Percentiles rank a stretch among this genome's conserved stretches.
Conservation (phyloP, 139 green algal species). For the Mesotaenium endlicherianum region DNA sequence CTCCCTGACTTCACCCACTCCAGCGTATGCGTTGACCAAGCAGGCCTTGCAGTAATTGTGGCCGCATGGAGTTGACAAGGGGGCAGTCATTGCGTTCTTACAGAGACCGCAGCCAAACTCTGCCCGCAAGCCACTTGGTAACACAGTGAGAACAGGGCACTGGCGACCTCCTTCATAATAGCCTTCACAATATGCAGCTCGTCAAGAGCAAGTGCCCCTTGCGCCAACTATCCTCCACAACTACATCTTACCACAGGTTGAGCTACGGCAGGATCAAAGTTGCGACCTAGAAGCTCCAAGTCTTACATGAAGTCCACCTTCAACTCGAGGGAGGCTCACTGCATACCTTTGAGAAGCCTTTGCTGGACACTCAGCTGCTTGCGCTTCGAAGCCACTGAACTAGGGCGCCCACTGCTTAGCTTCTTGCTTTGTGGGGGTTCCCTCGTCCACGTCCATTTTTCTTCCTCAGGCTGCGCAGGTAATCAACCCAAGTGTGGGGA, state of each 20-base stretch:
- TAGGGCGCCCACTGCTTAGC: conserved; percentile 6
- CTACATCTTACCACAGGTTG: neutral
- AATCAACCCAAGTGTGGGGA: too few relatives aligned
- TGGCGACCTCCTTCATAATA: neutral
- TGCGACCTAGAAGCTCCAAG: neutral
- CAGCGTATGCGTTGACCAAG: conserved; percentile 70
- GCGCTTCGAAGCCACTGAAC: neutral
- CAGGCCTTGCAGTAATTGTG: conserved; percentile 90
- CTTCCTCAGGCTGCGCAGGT: neutral
- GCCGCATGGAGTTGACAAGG: conserved; percentile 77
- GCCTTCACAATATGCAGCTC: neutral
- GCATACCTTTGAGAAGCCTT: conserved; percentile 10
- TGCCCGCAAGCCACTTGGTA: conserved; percentile 41
- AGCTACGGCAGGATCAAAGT: neutral
- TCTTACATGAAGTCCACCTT: too few relatives aligned
- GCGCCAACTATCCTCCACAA: neutral
- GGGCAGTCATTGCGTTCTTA: conserved; percentile 62
- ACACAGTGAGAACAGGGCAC: neutral
- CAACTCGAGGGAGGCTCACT: neutral
- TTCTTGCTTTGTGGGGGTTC: conserved; percentile 14
- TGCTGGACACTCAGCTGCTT: conserved; percentile 17
- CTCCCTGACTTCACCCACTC: conserved; percentile 25
- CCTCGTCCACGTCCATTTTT: conserved; percentile 11
- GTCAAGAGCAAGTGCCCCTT: neutral
- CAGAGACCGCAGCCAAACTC: conserved; percentile 81